phyloP scores from a whole-genome alignment of 345 rosid genomes.

The Heritiera littoralis region DNA sequence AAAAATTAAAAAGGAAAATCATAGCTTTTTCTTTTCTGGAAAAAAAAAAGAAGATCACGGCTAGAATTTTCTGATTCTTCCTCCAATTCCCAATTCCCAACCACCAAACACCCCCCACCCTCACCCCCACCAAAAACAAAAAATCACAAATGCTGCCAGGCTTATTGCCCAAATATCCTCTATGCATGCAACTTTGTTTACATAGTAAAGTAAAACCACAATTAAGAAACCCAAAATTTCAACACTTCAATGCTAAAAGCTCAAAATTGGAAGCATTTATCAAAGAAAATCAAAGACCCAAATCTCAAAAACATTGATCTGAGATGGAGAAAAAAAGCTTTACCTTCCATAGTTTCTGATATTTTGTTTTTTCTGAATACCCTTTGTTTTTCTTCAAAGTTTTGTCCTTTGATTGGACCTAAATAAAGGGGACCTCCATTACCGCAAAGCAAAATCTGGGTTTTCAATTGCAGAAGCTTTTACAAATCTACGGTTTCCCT shows the following conservation, averaged over 20 bases:
- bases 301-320: slow-evolving; percentile 18
- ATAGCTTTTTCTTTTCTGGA: not conserved
- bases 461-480: slow-evolving; percentile 12
- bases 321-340: slow-evolving; percentile 12
- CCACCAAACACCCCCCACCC: slow-evolving; percentile 9
- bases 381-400: slow-evolving; percentile 8
- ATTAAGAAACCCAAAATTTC: slow-evolving; percentile 13
- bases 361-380: not conserved
- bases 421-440: slow-evolving; percentile 28
- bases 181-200: not conserved
- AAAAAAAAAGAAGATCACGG: not conserved
- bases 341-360: slow-evolving; percentile 40
- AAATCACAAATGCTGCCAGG: not conserved
- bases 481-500: not conserved
- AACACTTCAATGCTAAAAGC: slow-evolving; percentile 9
- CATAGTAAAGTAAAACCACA: not conserved
- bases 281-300: not conserved
- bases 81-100: slow-evolving; percentile 26
- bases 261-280: not conserved
- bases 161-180: not conserved
- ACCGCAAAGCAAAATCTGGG: slow-evolving; percentile 23
- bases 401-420: slow-evolving; percentile 22
- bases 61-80: not conserved
- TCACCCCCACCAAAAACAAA: too few relatives aligned
- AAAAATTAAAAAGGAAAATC: not conserved